A percentile compares a stretch with the other conserved stretches of the same genome.
Evolutionary conservation across 805 yeast genomes (phyloP).

Genomic region (Phaffomyces thermotolerans): DNA sequence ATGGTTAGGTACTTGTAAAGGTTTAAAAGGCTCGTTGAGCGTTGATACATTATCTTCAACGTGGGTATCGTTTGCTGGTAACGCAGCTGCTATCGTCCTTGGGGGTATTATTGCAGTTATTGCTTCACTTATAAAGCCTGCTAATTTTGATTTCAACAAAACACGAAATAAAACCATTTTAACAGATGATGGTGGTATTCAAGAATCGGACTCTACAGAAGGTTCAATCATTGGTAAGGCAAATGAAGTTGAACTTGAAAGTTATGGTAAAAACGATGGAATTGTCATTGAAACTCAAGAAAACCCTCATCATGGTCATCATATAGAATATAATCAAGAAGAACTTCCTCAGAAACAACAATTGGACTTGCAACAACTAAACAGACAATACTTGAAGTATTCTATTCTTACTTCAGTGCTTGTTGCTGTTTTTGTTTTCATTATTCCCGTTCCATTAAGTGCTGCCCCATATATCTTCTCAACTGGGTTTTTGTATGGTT

Average conservation of each 20-base stretch:
- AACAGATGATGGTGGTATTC: slow-evolving; percentile 12
- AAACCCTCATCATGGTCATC: neutral
- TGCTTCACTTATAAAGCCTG: slow-evolving; percentile 31
- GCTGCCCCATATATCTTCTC: slow-evolving; percentile 30
- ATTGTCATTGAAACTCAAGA: neutral
- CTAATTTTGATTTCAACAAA: slow-evolving; percentile 29
- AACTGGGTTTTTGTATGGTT: slow-evolving; percentile 26
- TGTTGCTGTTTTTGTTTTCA: slow-evolving; percentile 22
- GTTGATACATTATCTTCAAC: slow-evolving; percentile 28
- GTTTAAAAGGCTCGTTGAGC: slow-evolving; percentile 29
- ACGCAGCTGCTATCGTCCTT: slow-evolving; percentile 29
- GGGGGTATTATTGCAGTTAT: slow-evolving; percentile 31
- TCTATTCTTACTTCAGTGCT: slow-evolving; percentile 19
- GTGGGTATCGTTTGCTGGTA: slow-evolving; percentile 38
- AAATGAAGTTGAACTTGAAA: slow-evolving; percentile 1
- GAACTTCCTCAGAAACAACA: slow-evolving; percentile 20
- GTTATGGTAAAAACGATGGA: neutral
- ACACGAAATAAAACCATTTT: slow-evolving; percentile 31
- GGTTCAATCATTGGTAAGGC: neutral
- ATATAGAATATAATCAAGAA: neutral
- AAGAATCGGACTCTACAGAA: slow-evolving; percentile 2
- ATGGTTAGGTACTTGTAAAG: slow-evolving; percentile 33
- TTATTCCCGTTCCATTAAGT: slow-evolving; percentile 30
- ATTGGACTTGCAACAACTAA: slow-evolving; percentile 24
- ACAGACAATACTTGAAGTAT: slow-evolving; percentile 27